phyloP scores from a whole-genome alignment of 352 stramenopile species.

The Pythium grandisporangium region DNA sequence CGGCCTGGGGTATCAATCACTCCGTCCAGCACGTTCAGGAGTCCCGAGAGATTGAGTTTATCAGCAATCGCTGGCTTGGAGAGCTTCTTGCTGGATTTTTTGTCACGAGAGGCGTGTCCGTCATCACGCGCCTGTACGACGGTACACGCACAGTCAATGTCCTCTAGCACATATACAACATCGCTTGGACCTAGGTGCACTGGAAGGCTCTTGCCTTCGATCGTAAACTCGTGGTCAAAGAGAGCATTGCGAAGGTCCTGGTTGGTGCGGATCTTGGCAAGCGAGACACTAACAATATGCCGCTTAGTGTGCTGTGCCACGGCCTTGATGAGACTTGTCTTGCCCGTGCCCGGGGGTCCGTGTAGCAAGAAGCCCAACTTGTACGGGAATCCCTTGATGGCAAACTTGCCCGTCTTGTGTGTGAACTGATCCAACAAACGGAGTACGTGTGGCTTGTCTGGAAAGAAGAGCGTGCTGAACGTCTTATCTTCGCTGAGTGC shows the following conservation, averaged over 20 bases:
- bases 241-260: slow-evolving; percentile 76
- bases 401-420: slow-evolving; percentile 66
- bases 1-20: slow-evolving; percentile 83
- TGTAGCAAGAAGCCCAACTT: slow-evolving; percentile 85
- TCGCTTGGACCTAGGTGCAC: slow-evolving; percentile 69
- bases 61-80: slow-evolving; percentile 24
- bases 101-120: neutral
- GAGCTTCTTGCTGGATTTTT: neutral
- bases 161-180: slow-evolving; percentile 87
- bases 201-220: slow-evolving; percentile 51
- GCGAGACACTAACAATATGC: slow-evolving; percentile 67
- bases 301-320: slow-evolving; percentile 70
- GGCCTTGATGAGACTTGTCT: slow-evolving; percentile 88
- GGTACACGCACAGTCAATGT: slow-evolving; percentile 77
- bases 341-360: slow-evolving; percentile 82
- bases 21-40: slow-evolving; percentile 89
- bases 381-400: slow-evolving; percentile 83
- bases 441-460: slow-evolving; percentile 65
- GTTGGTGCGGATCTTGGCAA: slow-evolving; percentile 74
- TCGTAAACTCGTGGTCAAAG: slow-evolving; percentile 63
- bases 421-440: slow-evolving; percentile 71
- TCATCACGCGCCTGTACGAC: slow-evolving; percentile 41
- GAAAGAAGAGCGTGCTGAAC: slow-evolving; percentile 85
- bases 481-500: slow-evolving; percentile 79
- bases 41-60: slow-evolving; percentile 72